These are phyloP conservation scores for Ceratobasidium sp. DNA, from an alignment of 1,284 basidiomycete species.

Conservation along the genomic window DNA sequence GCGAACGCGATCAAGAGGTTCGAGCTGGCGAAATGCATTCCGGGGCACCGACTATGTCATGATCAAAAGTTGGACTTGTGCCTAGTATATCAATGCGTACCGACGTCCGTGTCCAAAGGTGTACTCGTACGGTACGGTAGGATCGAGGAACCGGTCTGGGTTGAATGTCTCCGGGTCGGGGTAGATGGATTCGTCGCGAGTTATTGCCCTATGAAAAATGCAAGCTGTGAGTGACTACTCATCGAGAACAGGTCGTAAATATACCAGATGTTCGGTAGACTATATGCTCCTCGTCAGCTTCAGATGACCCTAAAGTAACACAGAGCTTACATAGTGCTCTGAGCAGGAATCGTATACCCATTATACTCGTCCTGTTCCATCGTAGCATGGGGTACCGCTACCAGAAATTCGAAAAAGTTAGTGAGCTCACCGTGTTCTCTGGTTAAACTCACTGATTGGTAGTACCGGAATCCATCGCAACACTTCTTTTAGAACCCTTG, in stretches of 20 bases:
- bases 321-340: slow-evolving; percentile 27
- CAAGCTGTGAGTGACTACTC: not conserved
- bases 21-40: slow-evolving; percentile 34
- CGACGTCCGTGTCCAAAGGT: slow-evolving; percentile 32
- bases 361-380: slow-evolving; percentile 31
- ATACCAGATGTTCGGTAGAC: slow-evolving; percentile 19
- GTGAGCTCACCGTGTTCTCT: not conserved
- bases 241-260: not conserved
- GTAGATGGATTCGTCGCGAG: slow-evolving; percentile 39
- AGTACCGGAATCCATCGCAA: slow-evolving; percentile 34
- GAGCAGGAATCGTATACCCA: slow-evolving; percentile 35
- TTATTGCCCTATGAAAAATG: slow-evolving; percentile 17
- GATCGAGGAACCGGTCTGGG: slow-evolving; percentile 36
- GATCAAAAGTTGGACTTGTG: not conserved
- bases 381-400: slow-evolving; percentile 26
- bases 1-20: slow-evolving; percentile 38
- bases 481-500: slow-evolving; percentile 25
- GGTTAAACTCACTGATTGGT: slow-evolving; percentile 14
- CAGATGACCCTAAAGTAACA: too few relatives aligned
- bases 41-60: slow-evolving; percentile 28
- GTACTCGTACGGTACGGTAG: slow-evolving; percentile 9
- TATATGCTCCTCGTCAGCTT: not conserved
- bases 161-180: slow-evolving; percentile 40
- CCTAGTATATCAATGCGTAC: not conserved
- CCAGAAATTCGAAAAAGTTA: too few relatives aligned